Evolutionary conservation across 495 filamentous ascomycete species (phyloP).

Genomic region (Podospora appendiculata): DNA sequence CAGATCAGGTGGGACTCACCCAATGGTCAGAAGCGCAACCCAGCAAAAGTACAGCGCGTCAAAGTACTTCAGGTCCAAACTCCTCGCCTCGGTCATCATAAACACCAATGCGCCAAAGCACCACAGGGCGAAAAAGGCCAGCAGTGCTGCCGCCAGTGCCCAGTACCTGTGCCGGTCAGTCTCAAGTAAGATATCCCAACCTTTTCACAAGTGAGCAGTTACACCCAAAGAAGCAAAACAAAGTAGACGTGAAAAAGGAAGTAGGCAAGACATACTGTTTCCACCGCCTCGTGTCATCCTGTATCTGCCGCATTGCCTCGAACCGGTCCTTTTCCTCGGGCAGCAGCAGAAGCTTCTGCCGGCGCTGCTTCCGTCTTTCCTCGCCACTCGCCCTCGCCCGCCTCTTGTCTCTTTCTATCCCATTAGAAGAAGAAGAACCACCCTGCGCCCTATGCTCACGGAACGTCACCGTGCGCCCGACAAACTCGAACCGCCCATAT

Average conservation of each 20-base stretch:
- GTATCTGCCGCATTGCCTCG: constrained; percentile 66
- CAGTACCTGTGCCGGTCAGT: constrained; percentile 33
- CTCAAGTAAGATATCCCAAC: background rate
- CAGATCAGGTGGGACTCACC: constrained; percentile 17
- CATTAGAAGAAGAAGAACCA: too few species aligned
- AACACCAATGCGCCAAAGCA: constrained; percentile 65
- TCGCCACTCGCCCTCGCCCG: constrained; percentile 41
- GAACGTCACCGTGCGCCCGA: constrained; percentile 29
- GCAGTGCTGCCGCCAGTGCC: constrained; percentile 48
- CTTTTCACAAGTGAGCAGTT: background rate
- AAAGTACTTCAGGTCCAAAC: constrained; percentile 60
- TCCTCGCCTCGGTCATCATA: constrained; percentile 28
- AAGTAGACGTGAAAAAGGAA: background rate
- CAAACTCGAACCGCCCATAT: constrained; percentile 27
- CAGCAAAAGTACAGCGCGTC: constrained; percentile 70
- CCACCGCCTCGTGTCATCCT: constrained; percentile 50
- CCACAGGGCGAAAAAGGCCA: constrained; percentile 61
- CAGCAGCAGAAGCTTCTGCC: constrained; percentile 43
- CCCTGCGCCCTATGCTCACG: constrained; percentile 12
- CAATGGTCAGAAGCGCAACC: constrained; percentile 65
- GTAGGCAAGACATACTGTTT: constrained; percentile 32
- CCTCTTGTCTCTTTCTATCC: constrained; percentile 14
- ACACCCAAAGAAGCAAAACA: background rate
- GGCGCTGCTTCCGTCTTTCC: constrained; percentile 49
- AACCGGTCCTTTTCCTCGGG: constrained; percentile 60